A percentile compares a stretch with the other conserved stretches of the same genome.
Evolutionary conservation across 345 rosid species (phyloP).

Genomic region (Nephelium lappaceum): DNA sequence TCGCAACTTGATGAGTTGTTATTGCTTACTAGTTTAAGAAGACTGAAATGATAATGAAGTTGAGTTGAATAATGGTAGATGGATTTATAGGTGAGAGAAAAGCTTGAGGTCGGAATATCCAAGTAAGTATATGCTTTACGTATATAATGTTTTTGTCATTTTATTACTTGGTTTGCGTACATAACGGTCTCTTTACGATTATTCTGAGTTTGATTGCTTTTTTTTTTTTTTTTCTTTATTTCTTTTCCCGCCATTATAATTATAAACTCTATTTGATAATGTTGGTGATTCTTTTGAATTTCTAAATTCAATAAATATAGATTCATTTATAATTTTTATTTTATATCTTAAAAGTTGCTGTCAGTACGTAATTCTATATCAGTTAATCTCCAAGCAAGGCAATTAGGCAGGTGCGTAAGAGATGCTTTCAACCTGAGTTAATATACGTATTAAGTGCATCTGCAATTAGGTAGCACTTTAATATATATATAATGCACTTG

Average conservation of each 20-base stretch:
- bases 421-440: no score
- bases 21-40: not conserved
- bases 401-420: no score
- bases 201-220: constrained; percentile 5
- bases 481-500: not conserved
- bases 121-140: not conserved
- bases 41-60: not conserved
- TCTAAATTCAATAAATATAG: no score
- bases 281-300: no score
- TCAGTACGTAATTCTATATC: no score
- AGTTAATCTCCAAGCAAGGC: no score
- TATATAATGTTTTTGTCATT: not conserved
- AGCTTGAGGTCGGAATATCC: constrained; percentile 3
- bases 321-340: no score
- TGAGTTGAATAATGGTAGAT: not conserved
- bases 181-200: not conserved
- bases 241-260: not conserved
- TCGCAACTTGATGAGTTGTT: not conserved
- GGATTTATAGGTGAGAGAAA: constrained; percentile 2
- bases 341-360: no score
- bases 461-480: not conserved
- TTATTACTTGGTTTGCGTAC: not conserved
- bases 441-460: no score
- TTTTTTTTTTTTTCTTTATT: not conserved
- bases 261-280: no score